Base-by-base conservation (phyloP, 352 stramenopile species). In the Lagenidium sp. region DNA sequence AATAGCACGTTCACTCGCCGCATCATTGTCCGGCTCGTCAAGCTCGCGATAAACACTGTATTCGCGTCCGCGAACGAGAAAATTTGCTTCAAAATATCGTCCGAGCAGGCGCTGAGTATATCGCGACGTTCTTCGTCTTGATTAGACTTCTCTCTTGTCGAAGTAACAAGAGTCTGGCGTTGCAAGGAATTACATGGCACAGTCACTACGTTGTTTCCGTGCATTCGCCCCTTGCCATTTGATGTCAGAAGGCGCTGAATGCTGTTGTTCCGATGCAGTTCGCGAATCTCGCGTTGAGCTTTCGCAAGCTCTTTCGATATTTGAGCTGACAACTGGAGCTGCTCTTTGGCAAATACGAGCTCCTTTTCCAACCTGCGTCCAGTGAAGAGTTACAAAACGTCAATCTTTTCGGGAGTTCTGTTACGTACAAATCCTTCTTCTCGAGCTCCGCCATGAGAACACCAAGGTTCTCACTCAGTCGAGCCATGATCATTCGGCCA, bases 211-310 rank as follows among this genome's bases (percentile, higher is more conserved):
- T 32, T 32, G 15, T 32, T 8, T 32, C 8, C 8, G 15, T 32
- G 28, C 28, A 32, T 32, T 13, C 28, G 28, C n/a, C n/a, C n/a
- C n/a, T n/a, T n/a, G 15, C 25, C 18, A 10, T 44, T 53, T 1
- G 51, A 68, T 25, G 58, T 78, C 23, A 91, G 57, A 22, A 88
- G 51, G 19, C 59, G 65, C 42, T 85, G 75, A 29, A 91, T 85
- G 36, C 80, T 77, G 46, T 74, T 79, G 15, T 68, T 66, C 20
- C 73, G 62, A 44, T 77, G 62, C 23, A 91, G 41, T 19, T 88
- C 79, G 26, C 73, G 75, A 36, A 91, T 86, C 34, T 88, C 75
- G 10, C 75, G 68, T 41, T 91, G 79, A 1, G 79, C 76, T 25
- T 48, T 69, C 2, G 73, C 63, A 11, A 91, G 46, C 43, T 91